Conservation (phyloP, 108 stramenopile species). For the Nitzschia sp. region DNA sequence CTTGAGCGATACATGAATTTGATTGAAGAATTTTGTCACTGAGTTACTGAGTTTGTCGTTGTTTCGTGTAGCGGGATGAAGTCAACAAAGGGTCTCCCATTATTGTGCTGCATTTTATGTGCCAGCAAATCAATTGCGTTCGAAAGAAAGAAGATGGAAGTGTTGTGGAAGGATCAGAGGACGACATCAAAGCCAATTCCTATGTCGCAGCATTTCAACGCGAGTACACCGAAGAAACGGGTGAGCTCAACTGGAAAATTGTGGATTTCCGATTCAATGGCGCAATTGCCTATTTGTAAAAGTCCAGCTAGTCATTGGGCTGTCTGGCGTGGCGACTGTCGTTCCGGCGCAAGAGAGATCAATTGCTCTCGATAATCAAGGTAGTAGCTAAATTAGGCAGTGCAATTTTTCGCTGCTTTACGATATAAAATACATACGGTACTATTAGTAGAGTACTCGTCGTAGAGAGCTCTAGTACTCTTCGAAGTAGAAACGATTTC, state of each 20-base stretch:
- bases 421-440: too few relatives aligned
- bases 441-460: too few relatives aligned
- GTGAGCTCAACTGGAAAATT: conserved; percentile 94
- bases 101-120: conserved; percentile 93
- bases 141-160: conserved; percentile 88
- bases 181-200: conserved; percentile 92
- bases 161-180: conserved; percentile 90
- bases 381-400: too few relatives aligned
- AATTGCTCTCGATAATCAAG: too few relatives aligned
- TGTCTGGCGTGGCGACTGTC: too few relatives aligned
- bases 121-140: conserved; percentile 99
- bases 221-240: conserved; percentile 92
- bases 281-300: conserved; percentile 51
- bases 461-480: too few relatives aligned
- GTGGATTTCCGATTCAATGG: conserved; percentile 70
- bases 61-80: conserved; percentile 47
- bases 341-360: too few relatives aligned
- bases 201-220: conserved; percentile 95
- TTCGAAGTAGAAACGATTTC: too few relatives aligned
- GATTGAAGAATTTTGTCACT: background rate
- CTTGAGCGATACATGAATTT: background rate
- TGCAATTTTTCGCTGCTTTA: too few relatives aligned
- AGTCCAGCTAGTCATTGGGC: too few relatives aligned
- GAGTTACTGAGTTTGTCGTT: background rate
- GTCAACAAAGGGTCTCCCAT: conserved; percentile 91